These are phyloP conservation scores for Fraxinus baroniana DNA, from an alignment of 305 asterid genomes.

Conservation along the genomic window DNA sequence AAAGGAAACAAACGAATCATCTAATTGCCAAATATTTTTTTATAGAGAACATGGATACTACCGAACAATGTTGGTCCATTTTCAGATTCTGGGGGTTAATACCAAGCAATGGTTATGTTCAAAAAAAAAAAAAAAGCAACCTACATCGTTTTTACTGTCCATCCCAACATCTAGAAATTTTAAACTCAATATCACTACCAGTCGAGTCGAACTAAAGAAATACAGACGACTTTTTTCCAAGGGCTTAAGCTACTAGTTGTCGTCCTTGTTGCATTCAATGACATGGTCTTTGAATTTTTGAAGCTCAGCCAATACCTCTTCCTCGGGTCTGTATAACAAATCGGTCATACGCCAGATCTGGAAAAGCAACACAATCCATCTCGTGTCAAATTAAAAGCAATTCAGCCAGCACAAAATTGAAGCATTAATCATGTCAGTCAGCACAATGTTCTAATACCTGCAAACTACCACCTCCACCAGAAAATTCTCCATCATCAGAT, in stretches of 20 bases:
- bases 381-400: constrained; percentile 8
- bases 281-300: constrained; percentile 82
- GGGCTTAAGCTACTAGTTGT: background rate
- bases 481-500: constrained; percentile 79
- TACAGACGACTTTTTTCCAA: background rate
- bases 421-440: background rate
- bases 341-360: constrained; percentile 97
- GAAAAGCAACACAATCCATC: constrained; percentile 10
- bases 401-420: background rate
- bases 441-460: constrained; percentile 49
- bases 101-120: background rate
- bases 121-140: background rate
- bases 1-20: background rate
- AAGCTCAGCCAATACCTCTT: constrained; percentile 81
- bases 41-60: background rate
- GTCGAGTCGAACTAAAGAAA: background rate
- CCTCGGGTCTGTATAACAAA: constrained; percentile 76
- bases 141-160: background rate
- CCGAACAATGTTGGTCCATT: background rate
- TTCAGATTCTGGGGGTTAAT: background rate
- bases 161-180: background rate
- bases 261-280: constrained; percentile 63
- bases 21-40: too few relatives aligned
- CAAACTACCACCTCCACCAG: constrained; percentile 89
- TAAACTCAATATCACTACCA: background rate